Conservation (phyloP, 2,329 filamentous ascomycete genomes). For the Diaporthe vaccinii region DNA sequence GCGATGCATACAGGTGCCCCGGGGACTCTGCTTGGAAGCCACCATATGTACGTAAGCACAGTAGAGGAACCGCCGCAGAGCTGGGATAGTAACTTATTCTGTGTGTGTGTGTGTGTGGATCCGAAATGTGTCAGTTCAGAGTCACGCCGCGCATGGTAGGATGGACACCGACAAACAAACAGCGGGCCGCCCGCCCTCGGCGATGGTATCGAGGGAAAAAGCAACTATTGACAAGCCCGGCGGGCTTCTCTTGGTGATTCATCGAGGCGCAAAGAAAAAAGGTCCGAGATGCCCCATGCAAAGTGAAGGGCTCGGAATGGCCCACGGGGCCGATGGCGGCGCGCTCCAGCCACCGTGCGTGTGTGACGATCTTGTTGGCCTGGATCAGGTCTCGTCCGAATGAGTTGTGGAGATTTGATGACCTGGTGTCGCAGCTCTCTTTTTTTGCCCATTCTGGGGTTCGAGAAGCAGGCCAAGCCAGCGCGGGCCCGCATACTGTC, state of each 20-base stretch:
- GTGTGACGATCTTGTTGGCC: neutral
- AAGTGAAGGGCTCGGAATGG: neutral
- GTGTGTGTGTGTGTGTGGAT: neutral
- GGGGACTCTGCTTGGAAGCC: neutral
- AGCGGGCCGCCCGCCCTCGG: neutral
- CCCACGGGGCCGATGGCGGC: conserved; percentile 9
- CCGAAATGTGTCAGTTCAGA: neutral
- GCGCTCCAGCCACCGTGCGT: neutral
- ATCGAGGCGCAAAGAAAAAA: neutral
- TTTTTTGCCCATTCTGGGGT: conserved; percentile 23
- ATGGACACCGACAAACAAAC: neutral
- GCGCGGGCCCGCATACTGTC: conserved; percentile 9
- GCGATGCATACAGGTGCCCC: neutral
- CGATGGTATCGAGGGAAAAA: neutral
- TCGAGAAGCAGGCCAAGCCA: neutral
- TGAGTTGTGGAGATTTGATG: conserved; percentile 9
- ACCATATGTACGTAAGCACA: neutral
- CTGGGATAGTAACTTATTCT: neutral
- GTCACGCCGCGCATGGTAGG: neutral
- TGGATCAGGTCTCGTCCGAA: conserved; percentile 9
- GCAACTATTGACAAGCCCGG: conserved; percentile 25
- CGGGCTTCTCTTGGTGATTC: conserved; percentile 17
- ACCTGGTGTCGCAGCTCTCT: neutral
- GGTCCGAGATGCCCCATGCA: neutral
- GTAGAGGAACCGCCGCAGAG: neutral